Conservation (phyloP, 2,329 filamentous ascomycete genomes). For the Apiospora marii region DNA sequence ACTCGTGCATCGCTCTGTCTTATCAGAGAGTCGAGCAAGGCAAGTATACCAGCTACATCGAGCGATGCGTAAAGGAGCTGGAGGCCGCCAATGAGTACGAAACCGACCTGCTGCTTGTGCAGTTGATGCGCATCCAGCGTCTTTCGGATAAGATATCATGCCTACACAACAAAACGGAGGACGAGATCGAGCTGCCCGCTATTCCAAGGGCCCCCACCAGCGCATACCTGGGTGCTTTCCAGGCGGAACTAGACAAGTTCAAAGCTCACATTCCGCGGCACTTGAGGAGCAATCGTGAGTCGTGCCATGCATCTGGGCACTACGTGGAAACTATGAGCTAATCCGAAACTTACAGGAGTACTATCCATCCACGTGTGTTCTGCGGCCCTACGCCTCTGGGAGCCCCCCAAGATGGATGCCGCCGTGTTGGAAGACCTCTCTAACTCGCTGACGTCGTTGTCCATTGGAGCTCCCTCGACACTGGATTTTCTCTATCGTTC, state of each 20-base stretch:
- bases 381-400: conserved; percentile 53
- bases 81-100: conserved; percentile 53
- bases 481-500: conserved; percentile 60
- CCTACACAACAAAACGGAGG: conserved; percentile 47
- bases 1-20: conserved; percentile 50
- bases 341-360: conserved; percentile 40
- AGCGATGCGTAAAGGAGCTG: conserved; percentile 57
- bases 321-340: background rate
- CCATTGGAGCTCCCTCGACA: conserved; percentile 48
- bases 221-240: conserved; percentile 56
- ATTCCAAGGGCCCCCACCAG: conserved; percentile 51
- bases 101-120: conserved; percentile 54
- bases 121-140: conserved; percentile 57
- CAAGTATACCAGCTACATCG: conserved; percentile 60
- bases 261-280: conserved; percentile 44
- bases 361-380: conserved; percentile 51
- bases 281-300: conserved; percentile 50
- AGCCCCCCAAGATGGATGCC: conserved; percentile 54
- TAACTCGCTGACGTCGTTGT: conserved; percentile 50
- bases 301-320: too few relatives aligned
- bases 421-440: conserved; percentile 50
- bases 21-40: conserved; percentile 56
- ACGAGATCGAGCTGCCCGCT: conserved; percentile 42
- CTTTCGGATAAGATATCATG: conserved; percentile 59
- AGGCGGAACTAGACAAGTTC: conserved; percentile 54